Percentiles rank a stretch among this genome's conserved stretches.
Conservation (phyloP, 805 yeast species). For the Yueomyces sinensis region DNA sequence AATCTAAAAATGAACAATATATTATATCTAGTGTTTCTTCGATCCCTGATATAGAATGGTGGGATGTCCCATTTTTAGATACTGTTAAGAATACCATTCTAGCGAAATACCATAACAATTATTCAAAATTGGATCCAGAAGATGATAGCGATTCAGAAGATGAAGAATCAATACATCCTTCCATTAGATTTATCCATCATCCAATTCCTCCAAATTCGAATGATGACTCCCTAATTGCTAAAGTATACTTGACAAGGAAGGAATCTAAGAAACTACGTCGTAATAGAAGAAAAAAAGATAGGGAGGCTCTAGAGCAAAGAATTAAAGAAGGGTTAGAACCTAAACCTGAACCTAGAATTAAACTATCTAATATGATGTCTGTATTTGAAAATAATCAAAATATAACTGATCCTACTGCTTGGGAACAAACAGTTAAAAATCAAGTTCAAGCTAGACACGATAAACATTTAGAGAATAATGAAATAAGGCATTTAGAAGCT, state of each 20-base stretch:
- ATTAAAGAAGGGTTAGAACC: conserved; percentile 73
- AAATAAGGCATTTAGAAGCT: conserved; percentile 34
- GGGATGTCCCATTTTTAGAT: conserved; percentile 58
- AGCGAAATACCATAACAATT: conserved; percentile 26
- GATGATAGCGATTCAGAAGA: conserved; percentile 22
- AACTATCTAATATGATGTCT: conserved; percentile 70
- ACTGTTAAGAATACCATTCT: conserved; percentile 24
- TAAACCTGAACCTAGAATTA: conserved; percentile 83
- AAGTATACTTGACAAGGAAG: conserved; percentile 55
- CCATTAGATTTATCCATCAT: conserved; percentile 67
- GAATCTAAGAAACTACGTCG: conserved; percentile 66
- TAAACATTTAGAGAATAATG: conserved; percentile 49
- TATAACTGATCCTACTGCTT: conserved; percentile 76
- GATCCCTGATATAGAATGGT: conserved; percentile 76
- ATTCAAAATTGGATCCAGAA: conserved; percentile 11
- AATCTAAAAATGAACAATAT: conserved; percentile 44
- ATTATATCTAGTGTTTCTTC: conserved; percentile 14
- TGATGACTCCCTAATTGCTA: conserved; percentile 30
- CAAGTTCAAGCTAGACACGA: conserved; percentile 53
- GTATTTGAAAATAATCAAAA: conserved; percentile 71
- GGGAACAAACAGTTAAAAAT: conserved; percentile 55
- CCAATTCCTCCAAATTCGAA: conserved; percentile 38
- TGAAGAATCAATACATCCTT: conserved; percentile 27
- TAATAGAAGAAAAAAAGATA: conserved; percentile 47
- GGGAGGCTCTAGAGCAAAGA: conserved; percentile 63